A percentile compares a stretch with the other conserved stretches of the same genome.
Evolutionary conservation across 2,329 filamentous ascomycete species (phyloP).

Genomic region (Juglanconis oblonga): DNA sequence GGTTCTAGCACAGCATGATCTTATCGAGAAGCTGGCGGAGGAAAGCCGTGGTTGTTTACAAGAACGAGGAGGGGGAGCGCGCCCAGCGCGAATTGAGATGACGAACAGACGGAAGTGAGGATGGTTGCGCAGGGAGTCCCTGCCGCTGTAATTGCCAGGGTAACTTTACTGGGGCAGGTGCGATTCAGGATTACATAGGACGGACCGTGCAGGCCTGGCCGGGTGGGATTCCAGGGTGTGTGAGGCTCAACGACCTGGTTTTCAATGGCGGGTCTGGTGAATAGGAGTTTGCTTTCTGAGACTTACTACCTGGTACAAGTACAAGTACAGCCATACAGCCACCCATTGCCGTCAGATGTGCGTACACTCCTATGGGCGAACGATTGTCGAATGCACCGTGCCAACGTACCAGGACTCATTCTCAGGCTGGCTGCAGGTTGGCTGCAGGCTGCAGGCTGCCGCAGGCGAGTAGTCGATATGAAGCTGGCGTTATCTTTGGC

Average conservation of each 20-base stretch:
- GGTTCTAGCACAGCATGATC: conserved; percentile 1
- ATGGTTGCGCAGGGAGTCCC: conserved; percentile 5
- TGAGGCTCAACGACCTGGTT: conserved; percentile 6
- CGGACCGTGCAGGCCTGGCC: conserved; percentile 4
- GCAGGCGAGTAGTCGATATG: background rate
- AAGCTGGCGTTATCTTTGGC: background rate
- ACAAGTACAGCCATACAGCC: too few species aligned
- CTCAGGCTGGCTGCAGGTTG: background rate
- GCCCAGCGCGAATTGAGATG: conserved; percentile 10
- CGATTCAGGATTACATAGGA: background rate
- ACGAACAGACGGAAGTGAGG: background rate
- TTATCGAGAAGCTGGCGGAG: background rate
- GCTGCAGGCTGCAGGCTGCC: background rate
- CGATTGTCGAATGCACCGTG: background rate
- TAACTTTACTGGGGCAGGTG: conserved; percentile 5
- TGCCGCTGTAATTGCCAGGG: conserved; percentile 13
- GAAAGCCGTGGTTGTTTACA: conserved; percentile 6
- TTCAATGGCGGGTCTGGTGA: background rate
- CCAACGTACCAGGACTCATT: background rate
- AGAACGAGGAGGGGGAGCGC: conserved; percentile 2
- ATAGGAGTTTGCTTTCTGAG: background rate
- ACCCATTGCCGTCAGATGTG: background rate
- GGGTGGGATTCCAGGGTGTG: background rate
- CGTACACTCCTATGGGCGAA: background rate
- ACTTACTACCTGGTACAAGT: too few species aligned